These are phyloP conservation scores for Penicillium olsonii DNA, from an alignment of 2,329 filamentous ascomycete genomes.

Conservation along the genomic window DNA sequence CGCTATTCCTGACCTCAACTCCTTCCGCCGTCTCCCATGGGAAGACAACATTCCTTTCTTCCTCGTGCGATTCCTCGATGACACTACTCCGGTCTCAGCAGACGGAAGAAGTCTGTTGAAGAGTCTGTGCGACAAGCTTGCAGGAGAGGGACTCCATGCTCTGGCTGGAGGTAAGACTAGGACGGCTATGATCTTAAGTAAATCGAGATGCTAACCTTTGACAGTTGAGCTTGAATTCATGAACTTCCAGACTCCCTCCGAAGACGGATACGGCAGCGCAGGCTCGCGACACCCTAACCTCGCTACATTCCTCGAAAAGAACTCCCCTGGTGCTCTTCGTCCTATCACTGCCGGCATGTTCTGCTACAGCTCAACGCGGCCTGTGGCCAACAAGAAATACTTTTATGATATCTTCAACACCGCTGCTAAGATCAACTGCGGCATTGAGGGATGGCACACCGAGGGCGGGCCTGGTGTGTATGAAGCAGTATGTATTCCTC, in stretches of 20 bases:
- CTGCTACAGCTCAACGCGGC: slow-evolving; percentile 81
- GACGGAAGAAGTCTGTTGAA: slow-evolving; percentile 76
- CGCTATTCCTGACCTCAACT: slow-evolving; percentile 73
- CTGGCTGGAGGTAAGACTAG: slow-evolving; percentile 77
- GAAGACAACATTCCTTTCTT: slow-evolving; percentile 84
- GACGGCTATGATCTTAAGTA: neutral
- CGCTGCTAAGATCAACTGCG: slow-evolving; percentile 72
- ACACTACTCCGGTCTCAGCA: slow-evolving; percentile 68
- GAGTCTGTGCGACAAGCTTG: slow-evolving; percentile 66
- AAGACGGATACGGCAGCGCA: slow-evolving; percentile 53
- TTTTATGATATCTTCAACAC: slow-evolving; percentile 83
- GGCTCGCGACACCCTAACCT: slow-evolving; percentile 78
- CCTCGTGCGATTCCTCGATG: slow-evolving; percentile 76
- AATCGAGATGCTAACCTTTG: slow-evolving; percentile 1
- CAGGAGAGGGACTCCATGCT: slow-evolving; percentile 68
- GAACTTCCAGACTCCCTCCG: slow-evolving; percentile 31
- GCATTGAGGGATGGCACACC: slow-evolving; percentile 91
- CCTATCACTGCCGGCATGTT: slow-evolving; percentile 92
- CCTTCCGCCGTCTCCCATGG: slow-evolving; percentile 83
- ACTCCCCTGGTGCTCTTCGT: slow-evolving; percentile 70
- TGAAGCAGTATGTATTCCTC: slow-evolving; percentile 64
- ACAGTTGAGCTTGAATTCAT: slow-evolving; percentile 85
- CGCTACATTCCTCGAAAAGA: slow-evolving; percentile 70
- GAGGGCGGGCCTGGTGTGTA: slow-evolving; percentile 91
- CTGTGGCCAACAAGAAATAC: slow-evolving; percentile 85